Base-by-base conservation (phyloP, 2,329 filamentous ascomycete genomes). In the Eutypella sp. region DNA sequence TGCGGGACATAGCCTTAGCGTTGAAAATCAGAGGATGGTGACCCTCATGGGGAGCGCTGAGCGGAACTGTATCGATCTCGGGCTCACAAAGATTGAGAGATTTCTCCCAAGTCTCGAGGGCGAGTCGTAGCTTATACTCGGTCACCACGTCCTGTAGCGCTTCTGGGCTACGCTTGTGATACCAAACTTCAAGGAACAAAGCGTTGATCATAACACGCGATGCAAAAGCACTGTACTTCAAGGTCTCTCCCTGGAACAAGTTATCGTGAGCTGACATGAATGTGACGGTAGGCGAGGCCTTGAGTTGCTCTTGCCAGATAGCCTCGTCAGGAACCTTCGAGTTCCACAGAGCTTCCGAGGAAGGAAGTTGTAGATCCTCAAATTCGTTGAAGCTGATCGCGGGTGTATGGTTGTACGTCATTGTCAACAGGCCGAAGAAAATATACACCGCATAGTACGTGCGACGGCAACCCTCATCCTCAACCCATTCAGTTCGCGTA, bases 391-490 rank as follows among this genome's bases (percentile, higher is more conserved):
- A 96, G 69, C 89, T 91, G 73, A 99, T 96, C 25, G 91, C 92
- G 11, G 93, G 93, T 1, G 92, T 97, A 69, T 97, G 93, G 65
- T 97, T 97, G 78, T 95, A 99, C 0, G 92, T 95, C 67, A 99
- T 69, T 1, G 93, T 97, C 57, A 97, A 72, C 60, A 97, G 78
- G 46, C 93, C 93, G 62, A 97, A 97, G 79, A 97, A 97, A 67
- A 97, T 96, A 73, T 97, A 99, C 49, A 97, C 93, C 1, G 93
- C 92, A 60, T 95, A 99, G 71, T 97, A 99, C 1, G 93, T 97
- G 50, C 93, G 88, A 48, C 92, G 84, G 67, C 93, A 96, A 42
- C 92, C 90, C 69, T 99, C 93, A 61, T 99, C 93, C 60, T 95
- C 90, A 38, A 97, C 84, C 93, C 93, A 99, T 63, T 97, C 89